These are phyloP conservation scores for Aphanomyces euteiches DNA, from an alignment of 352 stramenopile genomes.

Conservation along the genomic window DNA sequence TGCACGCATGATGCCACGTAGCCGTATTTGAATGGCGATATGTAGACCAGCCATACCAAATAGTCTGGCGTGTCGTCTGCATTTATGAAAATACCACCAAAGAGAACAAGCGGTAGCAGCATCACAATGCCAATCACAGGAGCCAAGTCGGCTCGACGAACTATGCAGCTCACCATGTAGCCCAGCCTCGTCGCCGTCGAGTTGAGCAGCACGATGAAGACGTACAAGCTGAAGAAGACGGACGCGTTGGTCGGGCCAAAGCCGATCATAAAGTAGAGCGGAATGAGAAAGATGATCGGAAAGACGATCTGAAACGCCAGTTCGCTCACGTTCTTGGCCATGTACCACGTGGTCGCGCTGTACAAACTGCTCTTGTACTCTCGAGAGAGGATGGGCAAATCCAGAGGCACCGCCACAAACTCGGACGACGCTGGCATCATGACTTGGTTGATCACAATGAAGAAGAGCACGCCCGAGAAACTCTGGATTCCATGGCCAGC, in stretches of 20 bases:
- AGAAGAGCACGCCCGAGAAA: conserved; percentile 46
- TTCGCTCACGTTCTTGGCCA: conserved; percentile 52
- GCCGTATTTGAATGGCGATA: conserved; percentile 41
- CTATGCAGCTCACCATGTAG: conserved; percentile 41
- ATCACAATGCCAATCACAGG: conserved; percentile 40
- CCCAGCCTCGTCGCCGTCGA: conserved; percentile 40
- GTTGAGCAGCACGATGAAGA: conserved; percentile 43
- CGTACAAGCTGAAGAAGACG: conserved; percentile 40
- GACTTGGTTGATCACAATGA: conserved; percentile 46
- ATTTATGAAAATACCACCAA: too few species aligned
- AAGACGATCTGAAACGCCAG: conserved; percentile 45
- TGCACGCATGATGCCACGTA: conserved; percentile 39
- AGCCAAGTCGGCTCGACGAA: conserved; percentile 37
- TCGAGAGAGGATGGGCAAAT: conserved; percentile 43
- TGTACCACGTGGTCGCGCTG: conserved; percentile 41
- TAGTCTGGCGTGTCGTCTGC: too few species aligned
- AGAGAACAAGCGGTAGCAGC: conserved; percentile 42
- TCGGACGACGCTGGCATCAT: conserved; percentile 39
- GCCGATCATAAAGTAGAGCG: conserved; percentile 43
- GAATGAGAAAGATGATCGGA: conserved; percentile 41
- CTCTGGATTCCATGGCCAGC: conserved; percentile 44
- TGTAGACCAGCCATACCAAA: conserved; percentile 31
- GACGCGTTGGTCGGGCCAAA: conserved; percentile 37
- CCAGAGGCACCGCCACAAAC: conserved; percentile 41
- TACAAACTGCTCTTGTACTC: conserved; percentile 45